Evolutionary conservation across 2,329 filamentous ascomycete genomes (phyloP).

Genomic region (Colletotrichum simmondsii): DNA sequence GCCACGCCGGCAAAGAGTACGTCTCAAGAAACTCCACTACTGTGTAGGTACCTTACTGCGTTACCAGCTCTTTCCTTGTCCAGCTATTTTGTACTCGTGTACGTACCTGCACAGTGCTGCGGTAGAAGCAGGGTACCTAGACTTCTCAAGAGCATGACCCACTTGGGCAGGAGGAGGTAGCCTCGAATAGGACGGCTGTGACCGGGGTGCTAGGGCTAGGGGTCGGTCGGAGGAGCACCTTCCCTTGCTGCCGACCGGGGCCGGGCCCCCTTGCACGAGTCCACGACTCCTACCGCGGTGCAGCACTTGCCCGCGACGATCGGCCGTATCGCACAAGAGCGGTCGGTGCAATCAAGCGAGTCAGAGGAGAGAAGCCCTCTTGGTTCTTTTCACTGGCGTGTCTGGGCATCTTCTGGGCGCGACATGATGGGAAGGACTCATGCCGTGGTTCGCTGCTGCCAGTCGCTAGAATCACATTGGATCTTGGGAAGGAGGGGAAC

Average conservation of each 20-base stretch:
- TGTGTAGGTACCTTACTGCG: background rate
- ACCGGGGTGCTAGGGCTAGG: background rate
- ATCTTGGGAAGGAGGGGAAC: background rate
- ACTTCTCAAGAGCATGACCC: background rate
- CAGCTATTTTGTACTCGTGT: background rate
- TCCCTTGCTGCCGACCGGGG: background rate
- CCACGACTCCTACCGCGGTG: background rate
- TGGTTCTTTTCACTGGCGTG: background rate
- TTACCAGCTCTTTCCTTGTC: background rate
- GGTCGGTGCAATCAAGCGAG: slow-evolving; percentile 13
- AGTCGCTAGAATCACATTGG: background rate
- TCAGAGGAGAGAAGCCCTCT: slow-evolving; percentile 5
- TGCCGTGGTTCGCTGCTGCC: background rate
- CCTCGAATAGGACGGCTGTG: slow-evolving; percentile 14
- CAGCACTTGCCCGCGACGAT: background rate
- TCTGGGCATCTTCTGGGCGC: slow-evolving; percentile 22
- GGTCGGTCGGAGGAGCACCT: slow-evolving; percentile 5
- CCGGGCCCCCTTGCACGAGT: background rate
- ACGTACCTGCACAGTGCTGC: no score
- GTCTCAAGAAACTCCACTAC: background rate
- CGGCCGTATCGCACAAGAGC: background rate
- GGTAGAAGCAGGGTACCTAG: no score
- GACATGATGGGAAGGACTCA: slow-evolving; percentile 9
- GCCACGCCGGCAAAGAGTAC: background rate
- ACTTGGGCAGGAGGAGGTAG: slow-evolving; percentile 23